phyloP scores from a whole-genome alignment of 192 early-diverging fungal species.

The Umbelopsis sp. region DNA sequence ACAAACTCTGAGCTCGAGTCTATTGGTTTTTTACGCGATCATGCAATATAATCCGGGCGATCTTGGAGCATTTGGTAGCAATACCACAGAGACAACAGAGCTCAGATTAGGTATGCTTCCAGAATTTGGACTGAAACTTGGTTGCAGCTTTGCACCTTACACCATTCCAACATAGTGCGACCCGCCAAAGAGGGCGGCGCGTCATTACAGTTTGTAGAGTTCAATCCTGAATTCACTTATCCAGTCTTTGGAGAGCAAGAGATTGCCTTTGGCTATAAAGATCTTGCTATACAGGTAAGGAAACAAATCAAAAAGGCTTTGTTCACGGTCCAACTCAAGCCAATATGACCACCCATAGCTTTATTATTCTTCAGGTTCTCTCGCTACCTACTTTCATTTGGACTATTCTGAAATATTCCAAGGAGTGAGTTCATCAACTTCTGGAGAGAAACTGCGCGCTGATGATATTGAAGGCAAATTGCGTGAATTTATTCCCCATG shows the following conservation, averaged over 20 bases:
- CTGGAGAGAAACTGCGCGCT: constrained; percentile 35
- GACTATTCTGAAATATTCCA: constrained; percentile 66
- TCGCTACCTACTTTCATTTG: constrained; percentile 72
- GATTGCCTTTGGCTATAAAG: constrained; percentile 89
- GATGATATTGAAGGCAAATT: constrained; percentile 68
- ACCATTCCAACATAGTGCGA: constrained; percentile 16
- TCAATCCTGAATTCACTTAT: constrained; percentile 88
- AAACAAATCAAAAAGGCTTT: background rate
- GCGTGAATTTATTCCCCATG: constrained; percentile 59
- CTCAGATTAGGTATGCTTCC: constrained; percentile 27
- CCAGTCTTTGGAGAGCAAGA: constrained; percentile 89
- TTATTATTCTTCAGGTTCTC: constrained; percentile 76
- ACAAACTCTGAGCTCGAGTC: too few species aligned
- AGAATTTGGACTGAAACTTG: too few species aligned
- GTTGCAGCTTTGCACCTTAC: background rate
- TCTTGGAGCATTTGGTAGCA: constrained; percentile 27
- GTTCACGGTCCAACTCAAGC: background rate
- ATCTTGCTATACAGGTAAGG: constrained; percentile 64
- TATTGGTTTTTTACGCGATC: background rate
- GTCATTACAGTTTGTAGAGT: constrained; percentile 38
- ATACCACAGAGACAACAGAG: constrained; percentile 31
- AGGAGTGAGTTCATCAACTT: constrained; percentile 22
- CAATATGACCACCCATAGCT: constrained; percentile 51
- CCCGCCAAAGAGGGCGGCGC: background rate
- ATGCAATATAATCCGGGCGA: constrained; percentile 23